phyloP scores from a whole-genome alignment of 2,329 filamentous ascomycete genomes.

The Penicillium griseofulvum region DNA sequence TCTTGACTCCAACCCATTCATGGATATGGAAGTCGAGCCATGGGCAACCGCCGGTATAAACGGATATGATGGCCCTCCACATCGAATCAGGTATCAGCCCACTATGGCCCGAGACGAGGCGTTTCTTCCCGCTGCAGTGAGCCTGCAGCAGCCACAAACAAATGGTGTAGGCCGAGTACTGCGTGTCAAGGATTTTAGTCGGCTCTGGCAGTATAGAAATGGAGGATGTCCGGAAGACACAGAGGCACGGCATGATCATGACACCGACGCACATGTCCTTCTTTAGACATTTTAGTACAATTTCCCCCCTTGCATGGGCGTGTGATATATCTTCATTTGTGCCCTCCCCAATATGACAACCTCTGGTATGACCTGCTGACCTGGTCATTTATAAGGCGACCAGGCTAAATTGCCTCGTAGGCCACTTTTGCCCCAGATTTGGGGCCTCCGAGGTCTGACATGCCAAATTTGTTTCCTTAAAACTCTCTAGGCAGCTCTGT shows the following conservation, averaged over 20 bases:
- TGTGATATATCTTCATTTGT: not conserved
- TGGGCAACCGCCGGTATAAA: slow-evolving; percentile 1
- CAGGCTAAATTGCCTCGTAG: no score
- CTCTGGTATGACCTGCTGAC: not conserved
- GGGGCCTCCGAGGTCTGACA: no score
- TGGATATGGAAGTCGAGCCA: slow-evolving; percentile 31
- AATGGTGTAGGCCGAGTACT: slow-evolving; percentile 1
- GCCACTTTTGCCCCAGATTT: no score
- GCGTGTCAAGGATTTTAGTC: slow-evolving; percentile 38
- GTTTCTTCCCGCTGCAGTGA: slow-evolving; percentile 7
- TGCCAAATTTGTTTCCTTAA: no score
- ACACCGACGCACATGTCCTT: not conserved
- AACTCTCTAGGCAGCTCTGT: no score
- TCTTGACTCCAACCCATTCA: slow-evolving; percentile 35
- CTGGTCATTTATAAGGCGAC: not conserved
- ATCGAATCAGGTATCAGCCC: not conserved
- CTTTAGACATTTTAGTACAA: not conserved
- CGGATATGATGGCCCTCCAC: not conserved
- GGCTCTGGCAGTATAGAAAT: slow-evolving; percentile 43
- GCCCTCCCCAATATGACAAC: not conserved
- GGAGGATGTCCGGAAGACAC: slow-evolving; percentile 24
- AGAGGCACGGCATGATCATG: not conserved
- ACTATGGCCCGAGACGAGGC: slow-evolving; percentile 12
- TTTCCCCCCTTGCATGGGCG: no score
- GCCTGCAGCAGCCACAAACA: not conserved